Evolutionary conservation across 805 yeast species (phyloP), one percentile per base, ranked within the genome.

Genomic region (Saccharomycopsis lassenensis): DNA sequence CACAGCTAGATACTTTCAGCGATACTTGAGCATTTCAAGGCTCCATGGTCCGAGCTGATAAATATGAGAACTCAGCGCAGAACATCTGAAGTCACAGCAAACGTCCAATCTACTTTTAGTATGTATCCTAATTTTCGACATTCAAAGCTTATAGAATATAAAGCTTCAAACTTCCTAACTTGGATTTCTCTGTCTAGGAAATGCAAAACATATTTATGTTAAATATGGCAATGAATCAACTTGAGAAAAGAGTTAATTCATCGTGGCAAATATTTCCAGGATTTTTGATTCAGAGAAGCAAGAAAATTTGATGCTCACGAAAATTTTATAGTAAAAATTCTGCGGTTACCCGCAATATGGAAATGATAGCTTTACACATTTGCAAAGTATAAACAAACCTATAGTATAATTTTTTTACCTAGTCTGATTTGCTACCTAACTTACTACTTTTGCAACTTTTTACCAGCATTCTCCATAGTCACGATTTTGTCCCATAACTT

Each of bases 401-500:
- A n/a, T n/a, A n/a, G n/a, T n/a, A n/a, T n/a, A n/a, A n/a, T n/a
- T n/a, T n/a, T n/a, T n/a, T n/a, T n/a, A n/a, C n/a, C n/a, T n/a
- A n/a, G n/a, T n/a, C n/a, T n/a, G n/a, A n/a, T n/a, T n/a, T n/a
- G n/a, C n/a, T n/a, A n/a, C n/a, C n/a, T n/a, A n/a, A n/a, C n/a
- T 22, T 22, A 22, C 24, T 7, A n/a, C 22, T 24, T 23, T n/a
- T 16, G 28, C 7, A 18, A 24, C 16, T 11, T 12, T 14, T 27
- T 29, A 18, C 34, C 35, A 7, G 31, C 41, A 23, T 30, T 24
- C 23, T 42, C 45, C 42, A 42, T 42, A 7, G 24, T 35, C 16
- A 33, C 36, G 26, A 42, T 25, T 18, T 50, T 49, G 20, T 71
- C 74, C 56, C 70, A 69, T 28, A 74, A 62, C 41, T 63, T 62